A percentile compares a stretch with the other conserved stretches of the same genome.
These are phyloP conservation scores for Zygosaccharomyces sapae DNA, from an alignment of 1,139 yeast genomes.

Conservation along the genomic window DNA sequence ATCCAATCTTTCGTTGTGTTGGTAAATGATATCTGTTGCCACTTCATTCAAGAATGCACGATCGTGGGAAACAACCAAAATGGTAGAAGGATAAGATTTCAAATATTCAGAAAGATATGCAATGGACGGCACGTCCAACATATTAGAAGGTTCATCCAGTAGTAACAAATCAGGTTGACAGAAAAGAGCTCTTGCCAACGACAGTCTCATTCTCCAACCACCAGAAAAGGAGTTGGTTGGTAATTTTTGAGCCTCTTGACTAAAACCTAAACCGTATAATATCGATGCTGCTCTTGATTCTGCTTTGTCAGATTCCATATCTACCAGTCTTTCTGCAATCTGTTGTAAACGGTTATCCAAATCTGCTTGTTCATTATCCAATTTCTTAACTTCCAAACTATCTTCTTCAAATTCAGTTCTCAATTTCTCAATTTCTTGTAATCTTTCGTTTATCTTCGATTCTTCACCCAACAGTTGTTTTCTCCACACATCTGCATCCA, in stretches of 20 bases:
- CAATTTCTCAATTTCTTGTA: conserved; percentile 66
- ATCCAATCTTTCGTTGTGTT: conserved; percentile 93
- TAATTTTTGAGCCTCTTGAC: conserved; percentile 73
- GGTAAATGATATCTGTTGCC: conserved; percentile 96
- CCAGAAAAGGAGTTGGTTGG: conserved; percentile 94
- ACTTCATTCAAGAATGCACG: conserved; percentile 95
- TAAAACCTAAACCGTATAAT: conserved; percentile 86
- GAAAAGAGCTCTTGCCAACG: conserved; percentile 93
- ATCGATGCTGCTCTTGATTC: conserved; percentile 96
- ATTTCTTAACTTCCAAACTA: conserved; percentile 69
- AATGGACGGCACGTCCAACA: conserved; percentile 99
- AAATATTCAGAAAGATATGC: conserved; percentile 86
- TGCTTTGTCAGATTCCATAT: conserved; percentile 96
- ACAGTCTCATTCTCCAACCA: conserved; percentile 99
- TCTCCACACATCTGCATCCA: conserved; percentile 99
- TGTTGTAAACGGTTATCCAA: conserved; percentile 73
- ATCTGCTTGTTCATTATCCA: conserved; percentile 88
- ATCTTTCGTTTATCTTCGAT: conserved; percentile 63
- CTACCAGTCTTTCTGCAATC: conserved; percentile 73
- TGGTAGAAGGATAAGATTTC: conserved; percentile 86
- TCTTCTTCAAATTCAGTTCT: conserved; percentile 74
- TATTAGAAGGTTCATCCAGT: conserved; percentile 97
- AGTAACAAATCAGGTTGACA: conserved; percentile 91
- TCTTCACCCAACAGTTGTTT: conserved; percentile 81
- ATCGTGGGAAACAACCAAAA: conserved; percentile 94